Base-by-base conservation (phyloP, 192 early-diverging fungal genomes). In the Chytriomyces hyalinus region DNA sequence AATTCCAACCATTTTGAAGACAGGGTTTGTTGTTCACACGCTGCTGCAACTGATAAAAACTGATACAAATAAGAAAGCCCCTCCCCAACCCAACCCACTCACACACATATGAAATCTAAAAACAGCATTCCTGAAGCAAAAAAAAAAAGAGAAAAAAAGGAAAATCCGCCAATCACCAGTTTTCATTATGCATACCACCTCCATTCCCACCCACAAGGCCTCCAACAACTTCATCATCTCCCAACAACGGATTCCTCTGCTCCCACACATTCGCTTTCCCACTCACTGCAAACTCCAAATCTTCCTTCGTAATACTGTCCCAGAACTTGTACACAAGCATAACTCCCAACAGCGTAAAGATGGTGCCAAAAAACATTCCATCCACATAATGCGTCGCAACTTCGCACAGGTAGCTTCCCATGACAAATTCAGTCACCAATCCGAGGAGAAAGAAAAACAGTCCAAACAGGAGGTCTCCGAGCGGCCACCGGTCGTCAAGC, bases 301-400 rank as follows among this genome's bases (percentile, higher is more conserved):
- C 97, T 79, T 98, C 97, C 87, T 98, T 97, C 51, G 97, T 98
- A 81, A 98, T 98, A 45, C 92, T 93, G 81, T 98, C 97, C 97
- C 97, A 98, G 87, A 95, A 98, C 87, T 98, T 98, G 91, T 98
- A 98, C 0, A 98, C 93, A 95, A 98, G 97, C 97, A 98, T 98
- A 61, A 98, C 95, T 49, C 92, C 91, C 71, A 98, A 84, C 57
- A 98, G 85, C 13, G 92, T 95, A 76, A 92, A 92, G 48, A 96
- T 95, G 6, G 92, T 91, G 22, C 93, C 93, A 89, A 98, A 97
- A 91, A 98, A 98, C 85, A 98, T 85, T 51, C 97, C 97, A 81
- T 98, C 96, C 44, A 98, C 87, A 77, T 98, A 98, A 78, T 98
- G 97, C 83, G 95, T 95, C 57, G 92, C 93, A 61, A 89, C 83